Percentiles rank a stretch among this genome's conserved stretches.
Evolutionary conservation across 192 early-diverging fungal genomes (phyloP).

Genomic region (Backusella mclennaniae): DNA sequence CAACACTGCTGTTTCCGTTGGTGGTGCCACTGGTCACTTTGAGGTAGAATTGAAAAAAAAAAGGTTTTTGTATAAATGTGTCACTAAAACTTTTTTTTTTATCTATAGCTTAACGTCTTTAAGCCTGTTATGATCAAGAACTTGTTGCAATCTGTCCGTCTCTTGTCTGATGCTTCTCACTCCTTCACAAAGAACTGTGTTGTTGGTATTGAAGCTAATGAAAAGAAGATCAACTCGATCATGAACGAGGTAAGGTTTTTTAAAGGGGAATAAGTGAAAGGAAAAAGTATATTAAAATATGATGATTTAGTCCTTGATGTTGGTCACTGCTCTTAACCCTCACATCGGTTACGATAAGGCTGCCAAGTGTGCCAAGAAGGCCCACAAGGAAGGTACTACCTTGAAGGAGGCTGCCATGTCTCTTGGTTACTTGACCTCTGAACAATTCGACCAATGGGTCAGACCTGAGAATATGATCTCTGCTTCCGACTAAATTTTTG

Average conservation of each 20-base stretch:
- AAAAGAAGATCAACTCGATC: slow-evolving; percentile 82
- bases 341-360: slow-evolving; percentile 92
- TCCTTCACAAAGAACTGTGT: slow-evolving; percentile 99
- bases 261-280: neutral
- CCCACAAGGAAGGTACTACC: slow-evolving; percentile 53
- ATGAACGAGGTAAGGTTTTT: slow-evolving; percentile 59
- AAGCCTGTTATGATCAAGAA: slow-evolving; percentile 99
- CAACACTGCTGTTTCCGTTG: slow-evolving; percentile 89
- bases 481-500: slow-evolving; percentile 5
- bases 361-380: slow-evolving; percentile 85
- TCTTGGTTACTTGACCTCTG: slow-evolving; percentile 79
- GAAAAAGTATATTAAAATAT: neutral
- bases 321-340: slow-evolving; percentile 98
- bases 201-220: slow-evolving; percentile 91
- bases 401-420: slow-evolving; percentile 92
- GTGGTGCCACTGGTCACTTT: slow-evolving; percentile 96
- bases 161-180: slow-evolving; percentile 78
- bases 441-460: slow-evolving; percentile 97
- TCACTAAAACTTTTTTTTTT: neutral
- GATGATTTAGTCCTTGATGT: slow-evolving; percentile 71
- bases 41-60: slow-evolving; percentile 53
- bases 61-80: neutral
- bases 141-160: slow-evolving; percentile 89
- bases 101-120: slow-evolving; percentile 90
- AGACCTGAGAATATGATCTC: slow-evolving; percentile 84